These are phyloP conservation scores for Triangularia verruculosa DNA, from an alignment of 2,329 filamentous ascomycete genomes.

Conservation along the genomic window DNA sequence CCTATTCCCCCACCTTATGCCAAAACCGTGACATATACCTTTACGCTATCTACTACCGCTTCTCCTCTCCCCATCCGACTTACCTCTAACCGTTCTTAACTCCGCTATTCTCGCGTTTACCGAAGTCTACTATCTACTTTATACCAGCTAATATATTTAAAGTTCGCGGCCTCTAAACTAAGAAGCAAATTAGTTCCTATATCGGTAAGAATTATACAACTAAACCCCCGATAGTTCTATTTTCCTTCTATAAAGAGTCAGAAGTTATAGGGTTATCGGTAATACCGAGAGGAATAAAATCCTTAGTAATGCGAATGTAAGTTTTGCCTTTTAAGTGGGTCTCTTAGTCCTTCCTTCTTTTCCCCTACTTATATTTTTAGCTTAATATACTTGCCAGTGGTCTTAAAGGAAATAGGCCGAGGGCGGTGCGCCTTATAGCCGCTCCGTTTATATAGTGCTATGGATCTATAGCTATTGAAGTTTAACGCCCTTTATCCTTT, in stretches of 20 bases:
- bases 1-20: no score
- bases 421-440: no score
- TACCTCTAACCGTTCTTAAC: no score
- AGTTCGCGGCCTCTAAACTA: not conserved
- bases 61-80: not conserved
- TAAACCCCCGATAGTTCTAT: no score
- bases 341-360: conserved; percentile 1
- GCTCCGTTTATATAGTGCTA: not conserved
- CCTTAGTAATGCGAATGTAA: conserved; percentile 1
- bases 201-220: no score
- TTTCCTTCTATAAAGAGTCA: no score
- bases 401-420: no score
- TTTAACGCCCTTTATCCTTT: conserved; percentile 1
- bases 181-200: no score
- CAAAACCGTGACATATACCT: no score
- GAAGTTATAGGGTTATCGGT: no score
- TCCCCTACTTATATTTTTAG: no score
- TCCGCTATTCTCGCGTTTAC: not conserved
- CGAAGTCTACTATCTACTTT: not conserved
- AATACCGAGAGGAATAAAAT: not conserved
- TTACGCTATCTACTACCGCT: not conserved
- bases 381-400: no score
- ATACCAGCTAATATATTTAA: not conserved
- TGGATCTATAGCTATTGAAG: not conserved
- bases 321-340: conserved; percentile 1